Evolutionary conservation across 768 basidiomycete species (phyloP).

Genomic region (Cyathus striatus): DNA sequence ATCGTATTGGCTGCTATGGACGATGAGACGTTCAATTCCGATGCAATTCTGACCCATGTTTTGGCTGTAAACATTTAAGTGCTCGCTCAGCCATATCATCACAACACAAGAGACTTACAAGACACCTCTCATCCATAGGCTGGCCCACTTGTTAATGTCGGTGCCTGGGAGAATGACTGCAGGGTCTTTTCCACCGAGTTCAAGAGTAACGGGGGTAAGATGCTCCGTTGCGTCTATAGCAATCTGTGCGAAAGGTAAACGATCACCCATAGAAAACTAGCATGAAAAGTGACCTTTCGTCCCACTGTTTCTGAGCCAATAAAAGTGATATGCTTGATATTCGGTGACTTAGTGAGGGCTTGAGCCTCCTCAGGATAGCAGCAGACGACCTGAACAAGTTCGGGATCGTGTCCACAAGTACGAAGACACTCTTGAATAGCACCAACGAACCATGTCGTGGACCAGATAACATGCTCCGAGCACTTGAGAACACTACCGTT

Average conservation of each 20-base stretch:
- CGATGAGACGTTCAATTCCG: constrained; percentile 89
- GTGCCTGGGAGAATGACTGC: constrained; percentile 85
- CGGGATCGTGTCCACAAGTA: constrained; percentile 76
- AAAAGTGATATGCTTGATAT: constrained; percentile 92
- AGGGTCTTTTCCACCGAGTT: constrained; percentile 95
- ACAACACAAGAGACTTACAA: constrained; percentile 56
- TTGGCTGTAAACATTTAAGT: constrained; percentile 49
- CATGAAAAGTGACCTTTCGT: constrained; percentile 47
- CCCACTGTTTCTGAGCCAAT: constrained; percentile 82
- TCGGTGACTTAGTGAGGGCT: constrained; percentile 69
- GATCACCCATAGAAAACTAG: background rate
- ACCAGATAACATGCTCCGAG: constrained; percentile 92
- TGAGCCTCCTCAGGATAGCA: constrained; percentile 88
- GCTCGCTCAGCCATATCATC: background rate
- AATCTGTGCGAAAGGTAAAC: constrained; percentile 39
- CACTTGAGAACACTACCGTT: constrained; percentile 90
- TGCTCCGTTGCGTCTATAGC: constrained; percentile 80
- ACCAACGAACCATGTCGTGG: constrained; percentile 75
- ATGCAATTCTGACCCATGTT: constrained; percentile 96
- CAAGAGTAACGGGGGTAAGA: constrained; percentile 88
- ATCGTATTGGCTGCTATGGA: constrained; percentile 75
- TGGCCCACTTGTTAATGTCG: constrained; percentile 74
- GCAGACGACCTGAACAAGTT: constrained; percentile 88
- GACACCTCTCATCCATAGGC: constrained; percentile 84
- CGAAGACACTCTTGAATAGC: constrained; percentile 74